Evolutionary conservation across 805 yeast species (phyloP).

Genomic region (Barnettozyma vustinii): DNA sequence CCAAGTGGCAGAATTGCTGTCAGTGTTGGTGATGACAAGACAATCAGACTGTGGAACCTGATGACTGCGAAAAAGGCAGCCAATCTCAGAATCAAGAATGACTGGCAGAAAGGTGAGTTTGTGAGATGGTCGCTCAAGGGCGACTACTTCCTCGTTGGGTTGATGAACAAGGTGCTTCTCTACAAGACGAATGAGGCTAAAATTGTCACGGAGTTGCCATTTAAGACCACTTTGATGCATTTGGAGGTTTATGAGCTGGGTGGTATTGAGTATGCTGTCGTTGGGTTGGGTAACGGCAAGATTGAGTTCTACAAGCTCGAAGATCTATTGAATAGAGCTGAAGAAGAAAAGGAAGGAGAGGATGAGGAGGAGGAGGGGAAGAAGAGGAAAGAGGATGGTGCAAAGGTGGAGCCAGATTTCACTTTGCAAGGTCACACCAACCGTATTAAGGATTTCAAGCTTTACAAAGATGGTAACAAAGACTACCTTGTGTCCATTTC

Average conservation of each 20-base stretch:
- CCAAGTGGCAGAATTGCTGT: slow-evolving; percentile 88
- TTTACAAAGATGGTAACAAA: slow-evolving; percentile 34
- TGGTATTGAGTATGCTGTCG: slow-evolving; percentile 50
- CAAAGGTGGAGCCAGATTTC: slow-evolving; percentile 43
- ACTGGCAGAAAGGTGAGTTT: slow-evolving; percentile 59
- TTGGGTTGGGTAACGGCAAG: slow-evolving; percentile 69
- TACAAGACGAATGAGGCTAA: slow-evolving; percentile 61
- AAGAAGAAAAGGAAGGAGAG: slow-evolving; percentile 13
- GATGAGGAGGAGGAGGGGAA: slow-evolving; percentile 11
- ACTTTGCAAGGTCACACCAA: slow-evolving; percentile 73
- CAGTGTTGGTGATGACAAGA: slow-evolving; percentile 79
- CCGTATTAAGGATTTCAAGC: slow-evolving; percentile 75
- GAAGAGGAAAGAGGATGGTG: slow-evolving; percentile 6
- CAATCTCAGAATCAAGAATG: slow-evolving; percentile 61
- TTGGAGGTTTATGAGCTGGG: slow-evolving; percentile 45
- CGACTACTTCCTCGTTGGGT: slow-evolving; percentile 70
- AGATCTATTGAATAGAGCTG: slow-evolving; percentile 28
- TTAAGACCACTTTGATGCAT: slow-evolving; percentile 61
- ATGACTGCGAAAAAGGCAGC: slow-evolving; percentile 97
- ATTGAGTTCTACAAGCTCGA: slow-evolving; percentile 51
- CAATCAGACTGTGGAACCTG: slow-evolving; percentile 87
- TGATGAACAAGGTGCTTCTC: slow-evolving; percentile 56
- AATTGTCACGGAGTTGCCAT: slow-evolving; percentile 46
- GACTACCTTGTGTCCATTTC: slow-evolving; percentile 73
- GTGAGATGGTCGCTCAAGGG: slow-evolving; percentile 69